These are phyloP conservation scores for Tremella fuciformis DNA, from an alignment of 768 basidiomycete species.

Conservation along the genomic window DNA sequence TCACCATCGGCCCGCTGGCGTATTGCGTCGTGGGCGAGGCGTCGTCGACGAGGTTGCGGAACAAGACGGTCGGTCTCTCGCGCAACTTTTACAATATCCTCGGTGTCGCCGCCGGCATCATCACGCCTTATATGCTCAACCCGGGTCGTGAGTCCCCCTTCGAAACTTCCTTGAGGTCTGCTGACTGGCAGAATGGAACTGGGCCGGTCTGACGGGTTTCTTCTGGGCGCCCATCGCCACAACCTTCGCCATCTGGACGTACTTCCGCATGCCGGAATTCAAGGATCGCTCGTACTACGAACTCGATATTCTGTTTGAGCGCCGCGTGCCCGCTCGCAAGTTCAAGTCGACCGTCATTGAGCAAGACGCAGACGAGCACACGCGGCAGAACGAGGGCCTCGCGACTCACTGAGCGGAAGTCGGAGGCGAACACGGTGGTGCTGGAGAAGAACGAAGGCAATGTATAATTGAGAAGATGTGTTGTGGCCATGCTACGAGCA, in stretches of 20 bases:
- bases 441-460: too few relatives aligned
- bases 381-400: too few relatives aligned
- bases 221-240: slow-evolving; percentile 3
- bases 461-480: too few relatives aligned
- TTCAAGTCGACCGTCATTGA: slow-evolving; percentile 48
- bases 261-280: slow-evolving; percentile 44
- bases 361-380: slow-evolving; percentile 1
- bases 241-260: slow-evolving; percentile 23
- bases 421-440: too few relatives aligned
- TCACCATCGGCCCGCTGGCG: slow-evolving; percentile 35
- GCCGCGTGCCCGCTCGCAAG: slow-evolving; percentile 48
- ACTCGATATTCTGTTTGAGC: slow-evolving; percentile 54
- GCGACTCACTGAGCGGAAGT: too few relatives aligned
- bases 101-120: slow-evolving; percentile 15
- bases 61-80: slow-evolving; percentile 40
- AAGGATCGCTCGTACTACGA: slow-evolving; percentile 47
- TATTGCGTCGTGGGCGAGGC: slow-evolving; percentile 40
- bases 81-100: slow-evolving; percentile 26
- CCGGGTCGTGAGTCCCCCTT: not conserved
- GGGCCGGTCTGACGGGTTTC: slow-evolving; percentile 1
- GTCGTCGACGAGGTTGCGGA: slow-evolving; percentile 32
- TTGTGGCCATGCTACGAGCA: too few relatives aligned
- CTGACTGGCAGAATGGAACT: slow-evolving; percentile 1
- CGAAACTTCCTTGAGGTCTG: not conserved
- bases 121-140: slow-evolving; percentile 42